These are phyloP conservation scores for Sporothrix phasma DNA, from an alignment of 2,329 filamentous ascomycete genomes.

Conservation along the genomic window DNA sequence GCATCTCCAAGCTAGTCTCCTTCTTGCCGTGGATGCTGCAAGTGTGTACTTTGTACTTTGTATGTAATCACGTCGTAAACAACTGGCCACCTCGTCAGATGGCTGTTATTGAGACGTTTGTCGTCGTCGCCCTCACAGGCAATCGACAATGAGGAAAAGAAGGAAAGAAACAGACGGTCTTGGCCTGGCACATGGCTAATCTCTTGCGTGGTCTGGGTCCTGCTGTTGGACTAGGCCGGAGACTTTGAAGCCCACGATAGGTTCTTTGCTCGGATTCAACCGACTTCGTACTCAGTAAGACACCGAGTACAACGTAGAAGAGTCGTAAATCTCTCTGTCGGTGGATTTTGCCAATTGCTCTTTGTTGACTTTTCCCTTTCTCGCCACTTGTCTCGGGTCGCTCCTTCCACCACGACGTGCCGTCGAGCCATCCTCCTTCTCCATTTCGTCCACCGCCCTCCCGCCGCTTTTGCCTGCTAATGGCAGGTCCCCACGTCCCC, in stretches of 20 bases:
- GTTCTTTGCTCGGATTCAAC: no score
- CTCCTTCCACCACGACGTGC: not conserved
- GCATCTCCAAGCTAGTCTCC: not conserved
- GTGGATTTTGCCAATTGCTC: not conserved
- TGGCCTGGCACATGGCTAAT: conserved; percentile 7
- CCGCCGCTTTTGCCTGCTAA: not conserved
- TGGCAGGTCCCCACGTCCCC: conserved; percentile 8
- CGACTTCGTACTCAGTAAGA: no score
- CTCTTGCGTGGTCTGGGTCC: not conserved
- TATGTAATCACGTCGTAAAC: no score
- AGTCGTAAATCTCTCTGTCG: no score
- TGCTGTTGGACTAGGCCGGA: not conserved
- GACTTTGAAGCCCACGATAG: not conserved
- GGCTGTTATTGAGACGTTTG: not conserved
- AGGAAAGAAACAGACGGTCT: not conserved
- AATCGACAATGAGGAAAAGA: no score
- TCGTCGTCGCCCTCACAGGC: no score
- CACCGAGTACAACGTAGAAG: no score
- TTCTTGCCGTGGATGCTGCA: not conserved
- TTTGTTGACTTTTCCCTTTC: not conserved
- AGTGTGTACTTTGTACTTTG: no score
- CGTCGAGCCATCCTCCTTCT: not conserved
- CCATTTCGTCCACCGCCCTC: not conserved
- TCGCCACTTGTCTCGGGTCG: not conserved
- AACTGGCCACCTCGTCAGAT: no score